Evolutionary conservation across 768 basidiomycete species (phyloP).

Genomic region (Daedalea quercina): DNA sequence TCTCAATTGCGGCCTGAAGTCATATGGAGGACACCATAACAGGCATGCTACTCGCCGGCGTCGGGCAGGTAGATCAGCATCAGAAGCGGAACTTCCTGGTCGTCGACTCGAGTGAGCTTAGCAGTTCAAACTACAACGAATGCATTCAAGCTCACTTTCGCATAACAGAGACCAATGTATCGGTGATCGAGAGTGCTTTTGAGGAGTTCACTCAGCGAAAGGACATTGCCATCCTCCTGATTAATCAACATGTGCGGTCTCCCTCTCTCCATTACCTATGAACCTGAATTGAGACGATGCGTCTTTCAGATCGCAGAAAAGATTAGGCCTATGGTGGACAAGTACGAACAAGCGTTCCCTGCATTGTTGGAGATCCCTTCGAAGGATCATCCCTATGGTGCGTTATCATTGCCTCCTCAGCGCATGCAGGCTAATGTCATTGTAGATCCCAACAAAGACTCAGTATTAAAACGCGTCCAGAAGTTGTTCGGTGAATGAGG

Average conservation of each 20-base stretch:
- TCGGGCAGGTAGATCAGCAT: conserved; percentile 84
- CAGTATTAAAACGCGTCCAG: conserved; percentile 92
- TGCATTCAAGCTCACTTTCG: not conserved
- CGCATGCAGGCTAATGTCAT: conserved; percentile 1
- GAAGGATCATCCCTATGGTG: conserved; percentile 97
- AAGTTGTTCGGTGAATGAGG: conserved; percentile 87
- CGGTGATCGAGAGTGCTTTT: conserved; percentile 87
- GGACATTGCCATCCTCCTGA: conserved; percentile 93
- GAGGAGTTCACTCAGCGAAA: conserved; percentile 91
- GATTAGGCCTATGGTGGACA: conserved; percentile 91
- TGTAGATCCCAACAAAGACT: conserved; percentile 92
- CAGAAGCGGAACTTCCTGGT: conserved; percentile 98
- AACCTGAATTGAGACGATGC: not conserved
- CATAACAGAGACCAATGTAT: conserved; percentile 76
- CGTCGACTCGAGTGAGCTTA: conserved; percentile 77
- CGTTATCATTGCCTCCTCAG: conserved; percentile 18
- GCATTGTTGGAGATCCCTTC: conserved; percentile 96
- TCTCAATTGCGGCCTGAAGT: too few species aligned
- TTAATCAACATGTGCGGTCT: conserved; percentile 92
- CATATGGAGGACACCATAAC: conserved; percentile 85
- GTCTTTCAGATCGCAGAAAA: conserved; percentile 83
- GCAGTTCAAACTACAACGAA: not conserved
- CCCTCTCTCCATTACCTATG: not conserved
- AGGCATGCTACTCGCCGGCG: conserved; percentile 88
- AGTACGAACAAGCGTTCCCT: conserved; percentile 94